Conservation (phyloP, 2,329 filamentous ascomycete species). For the Sarocladium strictum region DNA sequence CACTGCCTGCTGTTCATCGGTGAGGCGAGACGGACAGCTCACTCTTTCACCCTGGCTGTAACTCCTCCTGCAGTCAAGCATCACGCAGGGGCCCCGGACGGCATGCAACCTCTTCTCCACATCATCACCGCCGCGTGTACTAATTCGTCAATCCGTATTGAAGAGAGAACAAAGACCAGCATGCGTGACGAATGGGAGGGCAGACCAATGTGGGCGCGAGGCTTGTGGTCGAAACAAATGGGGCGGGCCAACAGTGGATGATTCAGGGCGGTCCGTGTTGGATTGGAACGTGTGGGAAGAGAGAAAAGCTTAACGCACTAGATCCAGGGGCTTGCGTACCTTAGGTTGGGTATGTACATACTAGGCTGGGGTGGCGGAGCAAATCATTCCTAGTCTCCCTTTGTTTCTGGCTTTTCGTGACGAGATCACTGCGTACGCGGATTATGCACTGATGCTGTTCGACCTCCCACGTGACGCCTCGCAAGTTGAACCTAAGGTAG, state of each 20-base stretch:
- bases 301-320: not conserved
- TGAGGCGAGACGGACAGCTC: not conserved
- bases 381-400: not conserved
- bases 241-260: not conserved
- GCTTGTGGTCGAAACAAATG: constrained; percentile 6
- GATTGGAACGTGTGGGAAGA: not conserved
- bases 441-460: too few species aligned
- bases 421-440: too few species aligned
- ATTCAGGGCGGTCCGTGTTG: not conserved
- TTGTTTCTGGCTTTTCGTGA: too few species aligned
- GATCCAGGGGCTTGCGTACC: not conserved
- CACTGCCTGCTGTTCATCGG: not conserved
- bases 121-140: not conserved
- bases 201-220: constrained; percentile 1
- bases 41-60: too few species aligned
- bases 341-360: not conserved
- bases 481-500: too few species aligned
- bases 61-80: too few species aligned
- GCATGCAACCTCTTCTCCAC: not conserved
- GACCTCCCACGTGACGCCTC: too few species aligned
- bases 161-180: not conserved
- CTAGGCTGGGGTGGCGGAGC: not conserved
- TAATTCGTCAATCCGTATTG: not conserved
- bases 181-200: not conserved
- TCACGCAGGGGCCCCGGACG: too few species aligned